phyloP scores from a whole-genome alignment of 768 basidiomycete species.

The Pleurotus platypus region DNA sequence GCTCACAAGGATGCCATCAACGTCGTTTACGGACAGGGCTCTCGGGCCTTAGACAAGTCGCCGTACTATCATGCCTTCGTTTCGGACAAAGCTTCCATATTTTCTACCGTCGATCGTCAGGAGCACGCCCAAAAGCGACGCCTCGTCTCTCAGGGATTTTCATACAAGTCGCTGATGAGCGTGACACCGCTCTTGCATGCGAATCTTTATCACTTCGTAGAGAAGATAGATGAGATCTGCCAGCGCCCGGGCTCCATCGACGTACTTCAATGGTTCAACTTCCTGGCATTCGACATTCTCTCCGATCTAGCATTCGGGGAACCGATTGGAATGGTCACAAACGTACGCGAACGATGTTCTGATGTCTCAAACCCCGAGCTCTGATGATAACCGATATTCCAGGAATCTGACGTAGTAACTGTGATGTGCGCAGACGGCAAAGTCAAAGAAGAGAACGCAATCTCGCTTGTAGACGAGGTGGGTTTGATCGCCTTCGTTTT shows the following conservation, averaged over 20 bases:
- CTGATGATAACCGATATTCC: neutral
- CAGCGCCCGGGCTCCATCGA: conserved; percentile 16
- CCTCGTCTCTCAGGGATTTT: conserved; percentile 28
- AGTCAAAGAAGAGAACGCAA: conserved; percentile 18
- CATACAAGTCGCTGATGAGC: conserved; percentile 16
- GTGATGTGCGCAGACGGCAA: conserved; percentile 16
- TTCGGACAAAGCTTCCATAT: conserved; percentile 23
- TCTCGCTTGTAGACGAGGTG: conserved; percentile 25
- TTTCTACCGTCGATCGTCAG: conserved; percentile 25
- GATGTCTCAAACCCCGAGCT: neutral
- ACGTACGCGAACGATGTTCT: conserved; percentile 9
- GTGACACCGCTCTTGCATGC: conserved; percentile 18
- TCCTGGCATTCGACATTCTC: conserved; percentile 28
- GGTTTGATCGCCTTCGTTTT: neutral
- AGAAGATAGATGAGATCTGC: conserved; percentile 19
- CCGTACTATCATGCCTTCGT: conserved; percentile 29
- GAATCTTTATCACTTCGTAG: conserved; percentile 12
- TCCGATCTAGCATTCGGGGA: conserved; percentile 31
- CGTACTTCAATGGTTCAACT: conserved; percentile 28
- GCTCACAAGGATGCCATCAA: conserved; percentile 21
- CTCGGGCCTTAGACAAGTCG: conserved; percentile 24
- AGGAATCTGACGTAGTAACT: conserved; percentile 23
- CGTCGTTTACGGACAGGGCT: conserved; percentile 29
- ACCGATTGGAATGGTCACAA: conserved; percentile 26
- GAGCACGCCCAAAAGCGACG: conserved; percentile 28